A percentile compares a stretch with the other conserved stretches of the same genome.
Conservation (phyloP, 345 rosid genomes). For the sweet orange (Citrus sinensis) region DNA sequence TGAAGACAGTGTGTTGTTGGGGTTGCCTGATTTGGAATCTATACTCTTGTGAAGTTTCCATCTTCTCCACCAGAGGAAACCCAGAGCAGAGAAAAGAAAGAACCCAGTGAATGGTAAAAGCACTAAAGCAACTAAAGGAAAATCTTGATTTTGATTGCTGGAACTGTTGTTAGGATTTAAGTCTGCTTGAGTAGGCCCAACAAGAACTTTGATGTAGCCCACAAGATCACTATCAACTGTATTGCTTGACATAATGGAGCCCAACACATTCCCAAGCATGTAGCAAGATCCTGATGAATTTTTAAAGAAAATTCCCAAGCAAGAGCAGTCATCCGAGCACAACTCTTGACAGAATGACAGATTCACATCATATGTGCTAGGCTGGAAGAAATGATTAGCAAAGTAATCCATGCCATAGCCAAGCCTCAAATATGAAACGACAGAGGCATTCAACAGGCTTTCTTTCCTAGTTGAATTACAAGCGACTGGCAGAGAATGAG, state of each 20-base stretch:
- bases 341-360: slow-evolving; percentile 53
- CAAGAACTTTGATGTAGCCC: slow-evolving; percentile 53
- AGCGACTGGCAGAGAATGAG: slow-evolving; percentile 47
- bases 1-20: slow-evolving; percentile 35
- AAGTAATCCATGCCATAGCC: slow-evolving; percentile 57
- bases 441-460: slow-evolving; percentile 30
- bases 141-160: slow-evolving; percentile 19
- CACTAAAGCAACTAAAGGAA: slow-evolving; percentile 61
- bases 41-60: slow-evolving; percentile 25
- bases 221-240: slow-evolving; percentile 24
- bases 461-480: slow-evolving; percentile 43
- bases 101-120: slow-evolving; percentile 62
- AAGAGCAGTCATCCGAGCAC: slow-evolving; percentile 63
- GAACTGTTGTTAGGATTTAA: slow-evolving; percentile 7
- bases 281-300: slow-evolving; percentile 73
- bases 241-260: slow-evolving; percentile 50
- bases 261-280: slow-evolving; percentile 46
- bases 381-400: slow-evolving; percentile 47
- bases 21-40: slow-evolving; percentile 30
- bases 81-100: slow-evolving; percentile 33
- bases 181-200: slow-evolving; percentile 21
- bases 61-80: slow-evolving; percentile 62
- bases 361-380: slow-evolving; percentile 34
- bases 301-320: slow-evolving; percentile 60
- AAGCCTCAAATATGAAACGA: slow-evolving; percentile 41